These are phyloP conservation scores for Choanephora cucurbitarum DNA, from an alignment of 371 early-diverging fungal genomes.

Conservation along the genomic window DNA sequence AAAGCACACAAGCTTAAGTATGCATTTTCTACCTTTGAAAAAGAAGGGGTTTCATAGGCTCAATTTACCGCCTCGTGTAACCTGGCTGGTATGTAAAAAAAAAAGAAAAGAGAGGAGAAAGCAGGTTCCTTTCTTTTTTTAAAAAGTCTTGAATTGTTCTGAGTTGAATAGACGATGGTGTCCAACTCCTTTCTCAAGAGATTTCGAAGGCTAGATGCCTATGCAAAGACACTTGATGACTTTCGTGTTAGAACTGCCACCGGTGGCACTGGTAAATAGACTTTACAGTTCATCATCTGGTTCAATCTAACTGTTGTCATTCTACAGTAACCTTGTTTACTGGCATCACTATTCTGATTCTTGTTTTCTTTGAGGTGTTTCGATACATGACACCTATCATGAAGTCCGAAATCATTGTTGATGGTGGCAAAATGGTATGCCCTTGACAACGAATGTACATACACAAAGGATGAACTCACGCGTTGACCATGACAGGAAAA, in stretches of 20 bases:
- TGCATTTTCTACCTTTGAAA: too few species aligned
- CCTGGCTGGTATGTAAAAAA: too few species aligned
- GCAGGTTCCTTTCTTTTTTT: too few species aligned
- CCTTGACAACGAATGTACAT: not conserved
- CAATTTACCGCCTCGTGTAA: too few species aligned
- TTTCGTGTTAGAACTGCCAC: conserved; percentile 88
- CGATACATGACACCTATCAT: conserved; percentile 72
- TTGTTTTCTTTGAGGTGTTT: conserved; percentile 78
- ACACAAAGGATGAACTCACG: not conserved
- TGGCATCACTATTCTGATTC: conserved; percentile 65
- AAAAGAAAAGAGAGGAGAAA: too few species aligned
- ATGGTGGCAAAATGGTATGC: conserved; percentile 69
- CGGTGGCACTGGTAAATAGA: conserved; percentile 75
- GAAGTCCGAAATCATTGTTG: conserved; percentile 81
- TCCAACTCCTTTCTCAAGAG: conserved; percentile 48
- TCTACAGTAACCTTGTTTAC: conserved; percentile 76
- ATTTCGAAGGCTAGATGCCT: conserved; percentile 84
- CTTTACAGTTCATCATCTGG: not conserved
- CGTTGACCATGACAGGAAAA: conserved; percentile 57
- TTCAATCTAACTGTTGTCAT: not conserved
- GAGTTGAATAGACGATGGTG: conserved; percentile 22
- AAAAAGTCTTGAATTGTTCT: too few species aligned
- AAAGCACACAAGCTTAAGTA: too few species aligned
- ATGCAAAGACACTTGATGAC: conserved; percentile 97
- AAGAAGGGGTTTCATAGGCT: too few species aligned